Percentiles rank a stretch among this genome's conserved stretches.
Evolutionary conservation across 1,284 basidiomycete species (phyloP).

Genomic region (Gymnopus androsaceus): DNA sequence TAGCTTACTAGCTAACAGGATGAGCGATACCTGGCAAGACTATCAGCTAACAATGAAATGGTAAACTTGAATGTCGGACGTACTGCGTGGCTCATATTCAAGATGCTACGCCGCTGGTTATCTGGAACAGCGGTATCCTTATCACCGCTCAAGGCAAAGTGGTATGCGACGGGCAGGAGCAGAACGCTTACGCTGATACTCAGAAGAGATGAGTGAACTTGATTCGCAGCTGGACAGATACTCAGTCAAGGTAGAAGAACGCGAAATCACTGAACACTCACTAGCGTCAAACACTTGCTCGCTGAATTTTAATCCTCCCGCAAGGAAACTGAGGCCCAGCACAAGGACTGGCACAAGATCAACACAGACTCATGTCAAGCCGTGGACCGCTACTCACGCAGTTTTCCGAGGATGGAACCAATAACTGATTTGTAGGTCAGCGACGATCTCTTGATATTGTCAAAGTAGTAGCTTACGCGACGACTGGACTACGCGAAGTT

Average conservation of each 20-base stretch:
- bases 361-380: constrained; percentile 24
- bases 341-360: constrained; percentile 48
- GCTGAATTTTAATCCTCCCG: constrained; percentile 74
- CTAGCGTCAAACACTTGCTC: constrained; percentile 78
- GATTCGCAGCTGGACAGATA: constrained; percentile 63
- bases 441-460: constrained; percentile 1
- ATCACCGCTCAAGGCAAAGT: constrained; percentile 56
- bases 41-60: background rate
- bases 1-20: constrained; percentile 75
- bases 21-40: constrained; percentile 54
- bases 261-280: constrained; percentile 35
- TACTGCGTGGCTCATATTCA: constrained; percentile 85
- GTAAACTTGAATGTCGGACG: constrained; percentile 30
- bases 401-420: constrained; percentile 78
- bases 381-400: constrained; percentile 47
- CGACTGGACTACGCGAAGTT: constrained; percentile 83
- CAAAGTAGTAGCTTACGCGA: constrained; percentile 50
- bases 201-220: constrained; percentile 81
- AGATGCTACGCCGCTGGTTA: constrained; percentile 53
- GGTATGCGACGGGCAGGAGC: constrained; percentile 77
- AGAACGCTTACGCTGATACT: constrained; percentile 80
- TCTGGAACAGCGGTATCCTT: constrained; percentile 30
- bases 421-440: constrained; percentile 50
- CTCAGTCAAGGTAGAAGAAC: background rate
- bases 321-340: constrained; percentile 81